Evolutionary conservation across 192 early-diverging fungal genomes (phyloP).

Genomic region (Gigaspora rosea): DNA sequence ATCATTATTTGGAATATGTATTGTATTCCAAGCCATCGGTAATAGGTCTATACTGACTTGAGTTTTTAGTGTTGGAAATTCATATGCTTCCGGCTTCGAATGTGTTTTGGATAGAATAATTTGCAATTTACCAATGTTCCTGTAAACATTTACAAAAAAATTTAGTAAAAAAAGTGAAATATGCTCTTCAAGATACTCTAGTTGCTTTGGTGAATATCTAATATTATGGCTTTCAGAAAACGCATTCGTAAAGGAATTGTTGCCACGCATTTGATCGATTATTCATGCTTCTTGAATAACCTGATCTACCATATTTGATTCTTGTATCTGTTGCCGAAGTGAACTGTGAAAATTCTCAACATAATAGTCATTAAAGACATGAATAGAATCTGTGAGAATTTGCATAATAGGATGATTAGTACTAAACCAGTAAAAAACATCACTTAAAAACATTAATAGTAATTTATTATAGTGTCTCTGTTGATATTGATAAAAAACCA

Average conservation of each 20-base stretch:
- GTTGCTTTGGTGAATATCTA: background rate
- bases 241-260: background rate
- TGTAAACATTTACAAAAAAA: conserved; percentile 2
- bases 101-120: background rate
- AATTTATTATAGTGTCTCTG: background rate
- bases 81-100: conserved; percentile 3
- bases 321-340: conserved; percentile 7
- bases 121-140: too few relatives aligned
- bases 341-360: conserved; percentile 19
- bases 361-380: conserved; percentile 5
- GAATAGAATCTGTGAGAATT: too few relatives aligned
- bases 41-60: background rate
- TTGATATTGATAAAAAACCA: conserved; percentile 17
- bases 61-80: conserved; percentile 5
- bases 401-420: background rate
- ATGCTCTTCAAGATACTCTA: conserved; percentile 22
- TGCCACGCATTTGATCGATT: conserved; percentile 3
- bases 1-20: too few relatives aligned
- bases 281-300: conserved; percentile 8
- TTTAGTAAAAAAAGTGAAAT: conserved; percentile 14
- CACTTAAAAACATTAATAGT: too few relatives aligned
- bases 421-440: background rate
- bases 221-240: conserved; percentile 12
- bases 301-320: conserved; percentile 14
- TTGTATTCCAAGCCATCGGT: background rate